Evolutionary conservation across 1,139 yeast genomes (phyloP).

Genomic region (Scheffersomyces titani): DNA sequence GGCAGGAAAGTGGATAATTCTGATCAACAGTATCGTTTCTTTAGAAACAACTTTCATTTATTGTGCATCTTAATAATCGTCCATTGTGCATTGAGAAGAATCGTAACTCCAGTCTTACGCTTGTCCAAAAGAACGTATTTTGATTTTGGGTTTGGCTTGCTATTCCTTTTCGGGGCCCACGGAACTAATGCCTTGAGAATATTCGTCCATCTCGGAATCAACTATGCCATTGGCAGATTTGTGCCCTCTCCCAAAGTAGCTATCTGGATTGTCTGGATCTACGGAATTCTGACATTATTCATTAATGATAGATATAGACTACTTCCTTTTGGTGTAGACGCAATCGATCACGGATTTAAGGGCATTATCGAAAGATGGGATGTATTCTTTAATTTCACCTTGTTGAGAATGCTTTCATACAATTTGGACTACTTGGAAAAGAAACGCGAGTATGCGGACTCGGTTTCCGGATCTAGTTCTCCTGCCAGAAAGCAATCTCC

Average conservation of each 20-base stretch:
- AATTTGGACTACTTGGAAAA: conserved; percentile 72
- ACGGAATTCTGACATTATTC: conserved; percentile 75
- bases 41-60: conserved; percentile 75
- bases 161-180: conserved; percentile 74
- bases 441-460: conserved; percentile 11
- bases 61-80: conserved; percentile 52
- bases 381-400: conserved; percentile 87
- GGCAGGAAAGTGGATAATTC: conserved; percentile 87
- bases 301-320: conserved; percentile 69
- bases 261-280: conserved; percentile 61
- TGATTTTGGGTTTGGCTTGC: conserved; percentile 70
- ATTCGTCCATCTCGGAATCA: conserved; percentile 53
- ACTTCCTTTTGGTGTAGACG: conserved; percentile 50
- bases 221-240: conserved; percentile 55
- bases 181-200: conserved; percentile 74
- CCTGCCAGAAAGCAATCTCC: conserved; percentile 3
- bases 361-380: conserved; percentile 94
- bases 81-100: conserved; percentile 56
- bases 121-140: conserved; percentile 48
- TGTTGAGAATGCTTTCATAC: conserved; percentile 80
- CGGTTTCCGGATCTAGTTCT: background rate
- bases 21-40: conserved; percentile 85
- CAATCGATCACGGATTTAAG: conserved; percentile 57
- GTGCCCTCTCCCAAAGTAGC: conserved; percentile 31
- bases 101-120: conserved; percentile 20